Base-by-base conservation (phyloP, 148 eudicot genomes). In the Hydrangea macrophylla region DNA sequence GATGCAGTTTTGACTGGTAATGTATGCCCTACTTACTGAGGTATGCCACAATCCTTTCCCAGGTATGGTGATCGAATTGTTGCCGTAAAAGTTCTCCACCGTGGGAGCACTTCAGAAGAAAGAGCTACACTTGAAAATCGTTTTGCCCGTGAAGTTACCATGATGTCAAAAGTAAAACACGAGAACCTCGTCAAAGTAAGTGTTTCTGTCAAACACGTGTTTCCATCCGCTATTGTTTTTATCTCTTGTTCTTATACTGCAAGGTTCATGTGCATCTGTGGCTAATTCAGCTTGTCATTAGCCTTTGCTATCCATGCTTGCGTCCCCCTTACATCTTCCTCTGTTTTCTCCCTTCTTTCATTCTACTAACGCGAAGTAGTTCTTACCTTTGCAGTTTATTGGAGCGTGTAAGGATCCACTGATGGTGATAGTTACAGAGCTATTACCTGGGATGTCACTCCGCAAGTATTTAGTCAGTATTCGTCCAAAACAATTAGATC, bases 341-440 rank as follows among this genome's bases (percentile, higher is more conserved):
- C 24, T 4, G 25, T n/a, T 35, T 50, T 31, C 45, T 44, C 26
- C 60, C n/a, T 55, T n/a, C 48, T 44, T 33, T 64, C 23, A 26
- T 60, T 50, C 68, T 63, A 13, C 65, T 48, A 50, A 44, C 17
- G 18, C n/a, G 2, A 25, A 60, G 27, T 1, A n/a, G 25, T 54
- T 35, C 13, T 56, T 76, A 22, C 27, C 27, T 70, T 69, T 84
- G 84, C 96, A 93, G 98, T 93, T 93, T 81, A 83, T 93, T 75
- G 98, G 98, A 67, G 98, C 98, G 59, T 93, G 98, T 77, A 93
- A 93, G 71, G 98, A 93, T 68, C 98, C 96, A 58, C 76, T 93
- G 62, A 93, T 93, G 98, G 98, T 92, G 70, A 86, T 92, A 72
- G 98, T 92, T 33, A 80, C 98, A 23, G 98, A 92, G 73, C 75